Conservation (phyloP, 495 filamentous ascomycete genomes). For the Penicillium chermesinum region DNA sequence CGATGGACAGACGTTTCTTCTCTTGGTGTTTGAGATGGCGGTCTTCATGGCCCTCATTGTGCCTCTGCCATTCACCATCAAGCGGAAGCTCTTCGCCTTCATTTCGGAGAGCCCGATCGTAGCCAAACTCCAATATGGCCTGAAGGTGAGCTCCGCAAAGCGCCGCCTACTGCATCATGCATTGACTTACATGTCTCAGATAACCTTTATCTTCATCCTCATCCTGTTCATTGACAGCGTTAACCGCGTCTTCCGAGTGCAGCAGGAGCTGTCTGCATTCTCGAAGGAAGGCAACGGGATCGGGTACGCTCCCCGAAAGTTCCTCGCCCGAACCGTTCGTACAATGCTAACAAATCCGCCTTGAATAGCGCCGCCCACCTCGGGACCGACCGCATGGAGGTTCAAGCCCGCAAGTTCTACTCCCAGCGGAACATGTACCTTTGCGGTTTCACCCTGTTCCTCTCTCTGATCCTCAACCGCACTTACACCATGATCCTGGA, state of each 20-base stretch:
- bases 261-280: slow-evolving; percentile 71
- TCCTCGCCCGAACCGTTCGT: not conserved
- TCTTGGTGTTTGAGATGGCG: slow-evolving; percentile 88
- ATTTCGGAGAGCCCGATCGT: slow-evolving; percentile 82
- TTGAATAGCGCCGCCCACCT: slow-evolving; percentile 59
- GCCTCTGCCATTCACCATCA: slow-evolving; percentile 80
- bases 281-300: slow-evolving; percentile 43
- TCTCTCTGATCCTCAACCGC: slow-evolving; percentile 97
- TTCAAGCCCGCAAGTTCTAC: slow-evolving; percentile 99
- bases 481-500: slow-evolving; percentile 98
- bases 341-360: slow-evolving; percentile 14
- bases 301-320: slow-evolving; percentile 29
- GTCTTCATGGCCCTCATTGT: slow-evolving; percentile 90
- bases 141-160: slow-evolving; percentile 55
- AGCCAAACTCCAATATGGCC: slow-evolving; percentile 74
- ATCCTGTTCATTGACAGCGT: slow-evolving; percentile 98
- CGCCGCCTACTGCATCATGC: not conserved
- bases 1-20: slow-evolving; percentile 71
- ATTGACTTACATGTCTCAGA: slow-evolving; percentile 47
- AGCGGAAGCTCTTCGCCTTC: slow-evolving; percentile 86
- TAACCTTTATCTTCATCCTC: slow-evolving; percentile 96
- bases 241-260: slow-evolving; percentile 96
- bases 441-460: slow-evolving; percentile 98
- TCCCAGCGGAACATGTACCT: slow-evolving; percentile 99
- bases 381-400: slow-evolving; percentile 90